Conservation (phyloP, 176 grass and related monocot species). For the Eleusine coracana region DNA sequence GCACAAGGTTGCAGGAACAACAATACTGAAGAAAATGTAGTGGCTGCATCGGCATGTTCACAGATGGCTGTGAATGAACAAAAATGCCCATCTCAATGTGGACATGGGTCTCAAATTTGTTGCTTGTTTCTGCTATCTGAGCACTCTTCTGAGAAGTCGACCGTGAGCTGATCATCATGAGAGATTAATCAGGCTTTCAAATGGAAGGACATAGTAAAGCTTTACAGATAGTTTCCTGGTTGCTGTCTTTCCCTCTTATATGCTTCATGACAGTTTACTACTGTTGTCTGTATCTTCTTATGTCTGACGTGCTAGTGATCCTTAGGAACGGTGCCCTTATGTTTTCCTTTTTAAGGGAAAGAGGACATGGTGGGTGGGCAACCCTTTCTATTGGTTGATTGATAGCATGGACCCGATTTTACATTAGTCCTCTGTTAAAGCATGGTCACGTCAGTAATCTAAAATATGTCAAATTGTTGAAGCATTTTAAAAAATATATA, state of each 20-base stretch:
- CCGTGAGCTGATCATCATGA: background rate
- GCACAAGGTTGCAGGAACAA: background rate
- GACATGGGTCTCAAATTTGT: background rate
- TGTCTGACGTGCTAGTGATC: conserved; percentile 6
- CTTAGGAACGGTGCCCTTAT: background rate
- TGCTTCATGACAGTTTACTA: background rate
- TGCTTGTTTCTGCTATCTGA: conserved; percentile 5
- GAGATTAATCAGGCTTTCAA: background rate
- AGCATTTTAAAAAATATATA: background rate
- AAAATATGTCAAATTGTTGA: background rate
- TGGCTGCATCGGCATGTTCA: conserved; percentile 8
- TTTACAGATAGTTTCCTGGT: background rate
- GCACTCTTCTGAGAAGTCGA: background rate
- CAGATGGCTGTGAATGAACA: background rate
- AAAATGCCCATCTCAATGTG: background rate
- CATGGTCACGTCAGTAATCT: background rate
- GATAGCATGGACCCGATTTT: background rate
- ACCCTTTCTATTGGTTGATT: conserved; percentile 26
- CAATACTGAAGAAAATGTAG: conserved; percentile 26
- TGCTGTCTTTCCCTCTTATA: background rate
- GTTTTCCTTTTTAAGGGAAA: conserved; percentile 25
- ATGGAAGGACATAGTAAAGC: background rate
- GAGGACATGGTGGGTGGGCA: conserved; percentile 24
- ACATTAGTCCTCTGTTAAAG: background rate
- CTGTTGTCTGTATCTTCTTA: background rate